Conservation (phyloP, 2,329 filamentous ascomycete genomes). For the Aureobasidium sp. region DNA sequence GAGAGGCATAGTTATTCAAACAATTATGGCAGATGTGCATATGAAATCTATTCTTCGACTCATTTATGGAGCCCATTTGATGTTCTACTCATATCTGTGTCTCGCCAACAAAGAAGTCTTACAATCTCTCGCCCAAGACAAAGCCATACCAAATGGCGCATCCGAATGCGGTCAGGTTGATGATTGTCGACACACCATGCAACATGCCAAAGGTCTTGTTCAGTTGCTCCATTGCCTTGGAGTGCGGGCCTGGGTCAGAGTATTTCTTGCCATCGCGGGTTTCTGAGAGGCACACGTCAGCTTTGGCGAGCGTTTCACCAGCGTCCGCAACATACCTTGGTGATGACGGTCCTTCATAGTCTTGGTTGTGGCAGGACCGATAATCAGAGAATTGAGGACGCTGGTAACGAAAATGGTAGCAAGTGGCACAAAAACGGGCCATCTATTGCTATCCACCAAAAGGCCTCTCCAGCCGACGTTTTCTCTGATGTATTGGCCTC, state of each 20-base stretch:
- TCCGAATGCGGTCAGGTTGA: conserved; percentile 66
- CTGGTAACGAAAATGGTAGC: conserved; percentile 62
- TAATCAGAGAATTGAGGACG: conserved; percentile 57
- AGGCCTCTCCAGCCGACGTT: conserved; percentile 30
- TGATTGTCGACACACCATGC: conserved; percentile 71
- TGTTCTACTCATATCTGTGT: background rate
- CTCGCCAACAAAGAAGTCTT: background rate
- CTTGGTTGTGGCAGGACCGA: conserved; percentile 68
- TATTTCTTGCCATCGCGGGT: conserved; percentile 83
- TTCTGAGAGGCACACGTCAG: conserved; percentile 39
- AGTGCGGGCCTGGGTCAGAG: conserved; percentile 71
- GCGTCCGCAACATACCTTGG: conserved; percentile 54
- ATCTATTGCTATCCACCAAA: conserved; percentile 52
- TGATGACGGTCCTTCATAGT: conserved; percentile 67
- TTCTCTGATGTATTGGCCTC: conserved; percentile 17
- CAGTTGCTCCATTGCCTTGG: conserved; percentile 69
- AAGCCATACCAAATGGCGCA: conserved; percentile 71
- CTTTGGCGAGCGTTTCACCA: background rate
- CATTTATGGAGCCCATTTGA: background rate
- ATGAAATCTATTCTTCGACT: background rate
- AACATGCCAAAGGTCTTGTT: conserved; percentile 72
- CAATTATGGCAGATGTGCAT: background rate
- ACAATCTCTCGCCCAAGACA: conserved; percentile 56
- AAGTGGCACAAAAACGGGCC: conserved; percentile 60
- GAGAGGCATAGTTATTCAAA: background rate